Evolutionary conservation across 441 rosid species (phyloP).

Genomic region (Croton laevigatus): DNA sequence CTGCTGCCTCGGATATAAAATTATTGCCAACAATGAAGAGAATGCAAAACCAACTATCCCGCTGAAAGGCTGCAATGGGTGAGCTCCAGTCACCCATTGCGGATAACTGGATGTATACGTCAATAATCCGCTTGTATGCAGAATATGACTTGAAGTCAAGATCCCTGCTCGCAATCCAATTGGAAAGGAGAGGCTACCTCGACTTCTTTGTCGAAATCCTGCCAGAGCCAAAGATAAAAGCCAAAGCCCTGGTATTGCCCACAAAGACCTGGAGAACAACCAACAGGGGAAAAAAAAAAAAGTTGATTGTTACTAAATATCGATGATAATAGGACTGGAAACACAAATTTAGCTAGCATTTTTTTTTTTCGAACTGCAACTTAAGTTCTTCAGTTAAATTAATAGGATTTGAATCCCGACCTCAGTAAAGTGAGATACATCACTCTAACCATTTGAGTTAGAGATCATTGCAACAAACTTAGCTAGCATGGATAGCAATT

Average conservation of each 20-base stretch:
- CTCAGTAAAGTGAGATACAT: no score
- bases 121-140: slow-evolving; percentile 68
- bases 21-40: slow-evolving; percentile 49
- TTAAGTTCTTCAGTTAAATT: no score
- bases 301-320: background rate
- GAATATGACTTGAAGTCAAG: slow-evolving; percentile 58
- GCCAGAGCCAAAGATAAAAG: slow-evolving; percentile 72
- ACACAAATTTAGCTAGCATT: background rate
- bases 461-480: background rate
- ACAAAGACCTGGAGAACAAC: slow-evolving; percentile 54
- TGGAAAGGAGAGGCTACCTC: slow-evolving; percentile 71
- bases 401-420: no score
- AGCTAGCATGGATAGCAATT: background rate
- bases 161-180: slow-evolving; percentile 76
- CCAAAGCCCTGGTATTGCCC: slow-evolving; percentile 80
- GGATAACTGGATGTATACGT: slow-evolving; percentile 44
- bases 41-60: slow-evolving; percentile 74
- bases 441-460: no score
- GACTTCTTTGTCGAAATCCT: slow-evolving; percentile 58
- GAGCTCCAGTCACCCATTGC: slow-evolving; percentile 61
- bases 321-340: background rate
- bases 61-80: slow-evolving; percentile 76
- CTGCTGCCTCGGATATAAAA: slow-evolving; percentile 56
- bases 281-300: slow-evolving; percentile 7
- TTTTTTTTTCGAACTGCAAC: no score